Conservation (phyloP, 495 filamentous ascomycete genomes). For the Lasiosphaeria miniovina region DNA sequence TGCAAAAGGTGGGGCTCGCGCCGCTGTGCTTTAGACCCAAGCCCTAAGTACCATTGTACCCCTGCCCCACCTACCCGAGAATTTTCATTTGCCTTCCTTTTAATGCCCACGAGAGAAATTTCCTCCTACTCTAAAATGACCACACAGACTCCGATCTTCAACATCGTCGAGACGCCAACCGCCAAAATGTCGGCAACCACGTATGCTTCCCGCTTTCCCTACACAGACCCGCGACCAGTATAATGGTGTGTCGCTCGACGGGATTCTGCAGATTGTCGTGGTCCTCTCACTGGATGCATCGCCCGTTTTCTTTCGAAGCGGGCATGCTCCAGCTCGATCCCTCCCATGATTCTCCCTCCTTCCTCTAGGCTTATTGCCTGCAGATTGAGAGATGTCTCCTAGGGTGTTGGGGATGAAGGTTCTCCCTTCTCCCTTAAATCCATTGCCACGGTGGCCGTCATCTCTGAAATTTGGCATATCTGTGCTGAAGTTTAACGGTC, state of each 20-base stretch:
- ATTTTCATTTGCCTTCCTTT: conserved; percentile 8
- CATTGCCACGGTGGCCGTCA: conserved; percentile 57
- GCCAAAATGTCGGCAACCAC: conserved; percentile 56
- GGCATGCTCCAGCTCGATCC: conserved; percentile 72
- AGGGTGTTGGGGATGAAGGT: conserved; percentile 82
- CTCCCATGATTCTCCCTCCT: conserved; percentile 60
- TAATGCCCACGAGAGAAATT: conserved; percentile 20
- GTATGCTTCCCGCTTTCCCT: conserved; percentile 56
- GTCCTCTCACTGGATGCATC: conserved; percentile 72
- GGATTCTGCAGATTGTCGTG: conserved; percentile 63
- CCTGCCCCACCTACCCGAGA: conserved; percentile 20
- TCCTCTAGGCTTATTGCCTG: conserved; percentile 47
- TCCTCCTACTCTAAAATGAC: conserved; percentile 16
- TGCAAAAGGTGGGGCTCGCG: conserved; percentile 25
- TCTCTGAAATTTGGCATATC: neutral
- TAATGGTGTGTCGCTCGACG: conserved; percentile 33
- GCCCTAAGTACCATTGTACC: conserved; percentile 29
- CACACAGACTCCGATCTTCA: conserved; percentile 12
- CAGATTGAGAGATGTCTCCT: conserved; percentile 49
- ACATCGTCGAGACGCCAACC: conserved; percentile 21
- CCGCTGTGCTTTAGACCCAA: conserved; percentile 17
- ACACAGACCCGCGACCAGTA: conserved; percentile 44
- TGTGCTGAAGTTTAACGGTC: neutral
- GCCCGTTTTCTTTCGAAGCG: conserved; percentile 24
- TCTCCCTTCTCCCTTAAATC: conserved; percentile 75